A percentile compares a stretch with the other conserved stretches of the same genome.
These are phyloP conservation scores for Claviceps lovelessii DNA, from an alignment of 2,329 filamentous ascomycete genomes.

Conservation along the genomic window DNA sequence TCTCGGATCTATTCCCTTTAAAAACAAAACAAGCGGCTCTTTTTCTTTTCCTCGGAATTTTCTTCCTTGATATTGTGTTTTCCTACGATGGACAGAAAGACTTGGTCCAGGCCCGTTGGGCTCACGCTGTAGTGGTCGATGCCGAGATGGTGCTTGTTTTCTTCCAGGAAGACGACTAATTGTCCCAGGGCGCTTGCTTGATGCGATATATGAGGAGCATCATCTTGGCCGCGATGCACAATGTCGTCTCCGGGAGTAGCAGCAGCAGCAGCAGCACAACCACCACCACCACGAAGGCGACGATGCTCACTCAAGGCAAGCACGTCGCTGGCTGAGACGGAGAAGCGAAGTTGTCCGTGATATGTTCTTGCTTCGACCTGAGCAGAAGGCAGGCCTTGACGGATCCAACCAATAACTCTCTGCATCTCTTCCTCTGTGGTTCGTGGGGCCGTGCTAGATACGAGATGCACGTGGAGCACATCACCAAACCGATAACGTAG, in stretches of 20 bases:
- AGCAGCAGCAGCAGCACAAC: no score
- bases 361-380: slow-evolving; percentile 59
- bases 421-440: slow-evolving; percentile 56
- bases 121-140: slow-evolving; percentile 79
- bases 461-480: slow-evolving; percentile 66
- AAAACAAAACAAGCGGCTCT: slow-evolving; percentile 6
- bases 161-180: slow-evolving; percentile 60
- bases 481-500: slow-evolving; percentile 65
- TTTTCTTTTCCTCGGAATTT: slow-evolving; percentile 30
- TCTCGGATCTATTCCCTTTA: no score
- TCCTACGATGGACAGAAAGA: slow-evolving; percentile 75
- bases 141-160: slow-evolving; percentile 50
- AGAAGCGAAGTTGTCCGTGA: slow-evolving; percentile 81
- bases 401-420: slow-evolving; percentile 51
- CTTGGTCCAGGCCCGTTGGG: slow-evolving; percentile 78
- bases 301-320: slow-evolving; percentile 10
- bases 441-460: slow-evolving; percentile 59
- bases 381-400: slow-evolving; percentile 44
- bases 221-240: slow-evolving; percentile 2
- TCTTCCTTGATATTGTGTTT: slow-evolving; percentile 69
- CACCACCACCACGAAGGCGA: no score
- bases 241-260: not conserved
- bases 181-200: slow-evolving; percentile 44
- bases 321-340: slow-evolving; percentile 42
- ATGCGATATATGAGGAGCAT: slow-evolving; percentile 14